Base-by-base conservation (phyloP, 371 early-diverging fungal genomes). In the Apophysomyces elegans region DNA sequence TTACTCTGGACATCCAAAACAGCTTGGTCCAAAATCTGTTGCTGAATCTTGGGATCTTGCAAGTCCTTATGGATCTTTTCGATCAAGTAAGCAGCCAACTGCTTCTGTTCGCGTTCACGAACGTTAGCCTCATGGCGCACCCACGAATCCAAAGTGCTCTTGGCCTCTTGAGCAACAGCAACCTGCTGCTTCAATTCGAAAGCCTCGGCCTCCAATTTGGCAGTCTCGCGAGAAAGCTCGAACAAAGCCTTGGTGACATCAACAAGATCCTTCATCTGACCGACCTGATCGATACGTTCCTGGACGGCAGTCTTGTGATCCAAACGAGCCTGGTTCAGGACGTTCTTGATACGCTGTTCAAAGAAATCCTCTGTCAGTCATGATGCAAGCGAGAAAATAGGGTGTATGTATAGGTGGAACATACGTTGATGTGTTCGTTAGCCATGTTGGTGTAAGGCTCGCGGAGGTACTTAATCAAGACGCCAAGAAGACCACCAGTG, bases 161-260 rank as follows among this genome's bases (percentile, higher is more conserved):
- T 95, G 79, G 92, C 88, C 80, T 97, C 97, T 56, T 76, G 56
- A 67, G 90, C 85, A 78, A 93, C 88, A 66, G 90, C 88, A 39
- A 91, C 93, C 75, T 90, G 86, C 81, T 97, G 98, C 91, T 97
- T 94, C 66, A 96, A 86, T 79, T 91, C 91, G 74, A 93, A 96
- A 65, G 94, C 92, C 80, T 96, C 89, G 59, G 95, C 94, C 78
- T 96, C 95, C 73, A 96, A 88, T 62, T 84, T 72, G 66, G 96
- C 96, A 70, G 95, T 94, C 74, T 96, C 95, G 84, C 93, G 94
- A 73, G 96, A 95, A 76, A 96, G 91, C 41, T 88, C 94, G 78
- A 93, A 98, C 62, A 98, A 79, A 72, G 86, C 86, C 89, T 95
- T 93, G 78, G 96, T 98, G 70, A 94, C 92, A 41, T 92, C 90